These are phyloP conservation scores for Vaccinium darrowii DNA, from an alignment of 148 eudicot species.

Conservation along the genomic window DNA sequence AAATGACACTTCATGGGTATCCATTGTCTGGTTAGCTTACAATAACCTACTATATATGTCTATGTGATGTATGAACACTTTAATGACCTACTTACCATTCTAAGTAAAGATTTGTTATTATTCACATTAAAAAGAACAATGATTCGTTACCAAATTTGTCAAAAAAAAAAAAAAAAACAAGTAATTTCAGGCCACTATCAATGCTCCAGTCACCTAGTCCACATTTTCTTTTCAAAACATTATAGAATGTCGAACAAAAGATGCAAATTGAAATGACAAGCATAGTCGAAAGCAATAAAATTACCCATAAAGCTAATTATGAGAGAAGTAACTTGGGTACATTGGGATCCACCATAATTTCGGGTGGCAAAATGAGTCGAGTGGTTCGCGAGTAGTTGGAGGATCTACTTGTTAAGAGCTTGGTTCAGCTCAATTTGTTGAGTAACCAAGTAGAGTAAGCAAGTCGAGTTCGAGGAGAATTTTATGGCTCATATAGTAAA, in stretches of 20 bases:
- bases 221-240: not conserved
- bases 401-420: not conserved
- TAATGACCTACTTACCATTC: not conserved
- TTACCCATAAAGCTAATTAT: not conserved
- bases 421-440: not conserved
- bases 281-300: not conserved
- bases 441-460: not conserved
- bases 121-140: not conserved
- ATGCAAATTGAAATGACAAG: not conserved
- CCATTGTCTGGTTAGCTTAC: slow-evolving; percentile 1
- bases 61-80: not conserved
- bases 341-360: not conserved
- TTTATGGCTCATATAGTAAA: not conserved
- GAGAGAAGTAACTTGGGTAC: not conserved
- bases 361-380: not conserved
- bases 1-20: not conserved
- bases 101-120: slow-evolving; percentile 1
- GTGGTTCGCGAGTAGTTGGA: not conserved
- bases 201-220: not conserved
- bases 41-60: not conserved
- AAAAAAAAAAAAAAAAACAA: not conserved
- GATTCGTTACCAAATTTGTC: not conserved
- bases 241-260: not conserved
- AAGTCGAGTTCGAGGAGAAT: not conserved
- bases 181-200: not conserved